Evolutionary conservation across 2,329 filamentous ascomycete species (phyloP).

Genomic region (Stachybotrys echinatus): DNA sequence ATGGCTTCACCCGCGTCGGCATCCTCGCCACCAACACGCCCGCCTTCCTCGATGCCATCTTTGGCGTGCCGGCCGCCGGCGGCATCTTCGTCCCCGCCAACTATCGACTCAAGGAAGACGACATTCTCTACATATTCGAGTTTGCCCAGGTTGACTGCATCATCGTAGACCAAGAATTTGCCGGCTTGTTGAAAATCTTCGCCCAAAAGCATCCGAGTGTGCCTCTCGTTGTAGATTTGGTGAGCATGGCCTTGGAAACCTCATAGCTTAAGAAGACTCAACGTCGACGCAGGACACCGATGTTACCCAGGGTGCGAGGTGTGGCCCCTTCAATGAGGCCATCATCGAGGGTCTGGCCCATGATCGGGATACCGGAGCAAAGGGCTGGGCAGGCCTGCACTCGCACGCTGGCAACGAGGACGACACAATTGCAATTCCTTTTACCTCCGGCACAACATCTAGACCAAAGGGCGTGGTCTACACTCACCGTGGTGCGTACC

Average conservation of each 20-base stretch:
- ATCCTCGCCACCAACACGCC: conserved; percentile 90
- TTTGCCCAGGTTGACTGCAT: conserved; percentile 84
- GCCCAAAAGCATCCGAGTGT: conserved; percentile 54
- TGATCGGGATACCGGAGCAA: conserved; percentile 59
- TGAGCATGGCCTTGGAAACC: conserved; percentile 18
- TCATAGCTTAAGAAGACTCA: background rate
- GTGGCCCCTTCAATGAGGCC: conserved; percentile 77
- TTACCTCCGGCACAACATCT: conserved; percentile 91
- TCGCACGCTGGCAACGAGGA: conserved; percentile 71
- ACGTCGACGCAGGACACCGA: conserved; percentile 71
- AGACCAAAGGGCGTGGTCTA: conserved; percentile 89
- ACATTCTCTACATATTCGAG: conserved; percentile 85
- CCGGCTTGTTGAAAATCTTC: conserved; percentile 64
- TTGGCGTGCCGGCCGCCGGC: conserved; percentile 77
- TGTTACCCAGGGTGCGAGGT: conserved; percentile 64
- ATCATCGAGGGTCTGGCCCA: conserved; percentile 73
- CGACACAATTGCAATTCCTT: conserved; percentile 77
- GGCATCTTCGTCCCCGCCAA: conserved; percentile 67
- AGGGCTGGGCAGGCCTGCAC: conserved; percentile 74
- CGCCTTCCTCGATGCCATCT: conserved; percentile 87
- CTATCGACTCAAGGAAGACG: conserved; percentile 68
- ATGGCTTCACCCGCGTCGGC: conserved; percentile 70
- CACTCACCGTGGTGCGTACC: conserved; percentile 81
- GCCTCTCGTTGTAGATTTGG: conserved; percentile 68
- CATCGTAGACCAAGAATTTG: conserved; percentile 79